phyloP scores from a whole-genome alignment of 2,329 filamentous ascomycete species.

The Celoporthe dispersa region DNA sequence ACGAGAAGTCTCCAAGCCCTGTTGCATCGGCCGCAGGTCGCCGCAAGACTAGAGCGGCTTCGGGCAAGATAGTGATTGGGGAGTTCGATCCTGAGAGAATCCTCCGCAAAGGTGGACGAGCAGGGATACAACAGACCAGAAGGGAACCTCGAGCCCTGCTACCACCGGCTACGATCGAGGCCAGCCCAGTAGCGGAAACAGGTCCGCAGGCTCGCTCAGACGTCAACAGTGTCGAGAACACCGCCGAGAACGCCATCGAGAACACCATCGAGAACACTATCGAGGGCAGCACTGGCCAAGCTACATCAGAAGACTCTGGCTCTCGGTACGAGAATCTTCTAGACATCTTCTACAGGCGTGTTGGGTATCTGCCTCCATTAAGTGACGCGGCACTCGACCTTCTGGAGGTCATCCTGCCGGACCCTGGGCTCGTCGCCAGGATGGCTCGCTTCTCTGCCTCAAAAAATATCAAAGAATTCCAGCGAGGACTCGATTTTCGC shows the following conservation, averaged over 20 bases:
- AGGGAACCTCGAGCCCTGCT: neutral
- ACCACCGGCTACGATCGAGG: neutral
- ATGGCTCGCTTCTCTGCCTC: slow-evolving; percentile 8
- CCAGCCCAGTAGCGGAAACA: neutral
- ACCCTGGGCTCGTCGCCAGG: neutral
- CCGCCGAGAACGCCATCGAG: neutral
- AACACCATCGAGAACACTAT: neutral
- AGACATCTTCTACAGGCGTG: neutral
- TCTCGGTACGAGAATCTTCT: neutral
- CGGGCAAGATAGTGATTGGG: neutral
- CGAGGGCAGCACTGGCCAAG: neutral
- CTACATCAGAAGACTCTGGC: neutral
- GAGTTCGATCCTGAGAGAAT: neutral
- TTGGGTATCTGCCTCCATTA: slow-evolving; percentile 17
- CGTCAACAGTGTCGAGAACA: neutral
- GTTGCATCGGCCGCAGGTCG: neutral
- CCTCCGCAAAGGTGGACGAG: neutral
- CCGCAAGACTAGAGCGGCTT: neutral
- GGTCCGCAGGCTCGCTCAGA: neutral
- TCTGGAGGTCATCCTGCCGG: slow-evolving; percentile 3
- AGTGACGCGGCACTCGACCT: slow-evolving; percentile 1
- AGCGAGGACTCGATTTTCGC: slow-evolving; percentile 9
- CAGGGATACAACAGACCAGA: neutral
- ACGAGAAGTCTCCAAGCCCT: neutral
- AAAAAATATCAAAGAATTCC: neutral